Evolutionary conservation across 495 filamentous ascomycete species (phyloP).

Genomic region (Neurospora tetraspora): DNA sequence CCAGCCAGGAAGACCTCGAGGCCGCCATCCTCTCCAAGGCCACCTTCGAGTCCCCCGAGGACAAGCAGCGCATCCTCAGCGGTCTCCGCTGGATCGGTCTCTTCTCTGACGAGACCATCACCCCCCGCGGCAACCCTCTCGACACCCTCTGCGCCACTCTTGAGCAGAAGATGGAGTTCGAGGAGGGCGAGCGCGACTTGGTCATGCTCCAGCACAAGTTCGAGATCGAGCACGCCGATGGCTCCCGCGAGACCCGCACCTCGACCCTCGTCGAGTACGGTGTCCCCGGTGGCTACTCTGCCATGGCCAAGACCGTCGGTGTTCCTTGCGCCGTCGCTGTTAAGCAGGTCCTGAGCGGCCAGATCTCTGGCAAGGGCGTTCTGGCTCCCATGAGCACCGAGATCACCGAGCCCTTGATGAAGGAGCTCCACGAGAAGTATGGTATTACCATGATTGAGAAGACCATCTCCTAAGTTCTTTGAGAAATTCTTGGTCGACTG

Average conservation of each 20-base stretch:
- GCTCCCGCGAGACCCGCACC: slow-evolving; percentile 58
- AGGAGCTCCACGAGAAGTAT: slow-evolving; percentile 37
- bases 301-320: slow-evolving; percentile 65
- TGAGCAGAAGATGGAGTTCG: slow-evolving; percentile 88
- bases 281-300: slow-evolving; percentile 67
- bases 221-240: slow-evolving; percentile 72
- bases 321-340: slow-evolving; percentile 45
- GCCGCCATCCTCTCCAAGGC: slow-evolving; percentile 67
- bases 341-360: slow-evolving; percentile 76
- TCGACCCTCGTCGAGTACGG: slow-evolving; percentile 84
- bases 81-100: slow-evolving; percentile 82
- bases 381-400: slow-evolving; percentile 70
- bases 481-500: neutral
- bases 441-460: slow-evolving; percentile 27
- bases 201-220: slow-evolving; percentile 85
- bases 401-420: slow-evolving; percentile 61
- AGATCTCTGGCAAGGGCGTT: slow-evolving; percentile 65
- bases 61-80: slow-evolving; percentile 64
- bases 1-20: slow-evolving; percentile 54
- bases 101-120: slow-evolving; percentile 68
- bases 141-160: slow-evolving; percentile 86
- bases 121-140: slow-evolving; percentile 66
- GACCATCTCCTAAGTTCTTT: slow-evolving; percentile 17
- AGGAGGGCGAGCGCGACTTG: slow-evolving; percentile 72
- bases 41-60: slow-evolving; percentile 55